Percentiles rank a stretch among this genome's conserved stretches.
These are phyloP conservation scores for Stipa capillata DNA, from an alignment of 176 grass and related monocot species.

Conservation along the genomic window DNA sequence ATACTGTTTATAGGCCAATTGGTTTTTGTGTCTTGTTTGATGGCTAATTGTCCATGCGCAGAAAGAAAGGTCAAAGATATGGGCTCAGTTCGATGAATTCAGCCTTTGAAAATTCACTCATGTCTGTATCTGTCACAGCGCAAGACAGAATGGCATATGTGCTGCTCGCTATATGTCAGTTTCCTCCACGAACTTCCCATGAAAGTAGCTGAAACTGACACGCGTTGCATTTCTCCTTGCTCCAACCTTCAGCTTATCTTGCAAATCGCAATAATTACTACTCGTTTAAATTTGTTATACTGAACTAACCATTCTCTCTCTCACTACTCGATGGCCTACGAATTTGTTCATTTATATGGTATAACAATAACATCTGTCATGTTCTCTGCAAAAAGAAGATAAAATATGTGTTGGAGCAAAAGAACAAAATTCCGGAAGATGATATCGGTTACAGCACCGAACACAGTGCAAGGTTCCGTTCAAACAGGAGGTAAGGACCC, in stretches of 20 bases:
- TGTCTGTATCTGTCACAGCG: neutral
- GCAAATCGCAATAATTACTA: neutral
- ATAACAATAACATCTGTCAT: neutral
- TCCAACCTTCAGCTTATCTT: neutral
- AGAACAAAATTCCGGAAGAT: neutral
- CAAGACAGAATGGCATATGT: neutral
- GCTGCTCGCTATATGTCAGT: neutral
- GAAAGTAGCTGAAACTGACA: neutral
- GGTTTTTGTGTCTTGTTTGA: neutral
- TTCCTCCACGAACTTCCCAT: neutral
- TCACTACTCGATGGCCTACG: too few relatives aligned
- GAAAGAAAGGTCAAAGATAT: constrained; percentile 17
- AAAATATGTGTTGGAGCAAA: neutral
- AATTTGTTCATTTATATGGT: neutral
- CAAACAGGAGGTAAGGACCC: neutral
- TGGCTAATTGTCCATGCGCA: neutral
- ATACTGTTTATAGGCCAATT: constrained; percentile 3
- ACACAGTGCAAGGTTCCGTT: neutral
- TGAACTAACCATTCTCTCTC: too few relatives aligned
- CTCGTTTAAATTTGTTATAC: too few relatives aligned
- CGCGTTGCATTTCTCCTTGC: neutral
- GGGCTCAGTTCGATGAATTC: neutral
- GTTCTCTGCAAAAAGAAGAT: neutral
- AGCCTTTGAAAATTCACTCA: too few relatives aligned
- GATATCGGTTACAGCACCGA: neutral